Evolutionary conservation across 2,329 filamentous ascomycete species (phyloP).

Genomic region (Botrytis galanthina): DNA sequence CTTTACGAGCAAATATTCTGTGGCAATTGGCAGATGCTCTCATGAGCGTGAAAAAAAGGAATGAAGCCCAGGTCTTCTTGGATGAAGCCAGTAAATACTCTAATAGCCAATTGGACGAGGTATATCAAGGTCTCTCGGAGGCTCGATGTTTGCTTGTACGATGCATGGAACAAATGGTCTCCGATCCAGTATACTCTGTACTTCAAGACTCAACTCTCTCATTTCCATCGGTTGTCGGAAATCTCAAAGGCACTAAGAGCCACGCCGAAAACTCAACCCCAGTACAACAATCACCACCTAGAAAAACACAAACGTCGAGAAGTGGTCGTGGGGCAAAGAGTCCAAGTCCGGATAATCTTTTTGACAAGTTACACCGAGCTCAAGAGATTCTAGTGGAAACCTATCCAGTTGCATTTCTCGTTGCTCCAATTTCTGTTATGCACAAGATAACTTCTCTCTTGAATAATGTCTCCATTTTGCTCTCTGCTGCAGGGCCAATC

Average conservation of each 20-base stretch:
- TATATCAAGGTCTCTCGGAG: constrained; percentile 56
- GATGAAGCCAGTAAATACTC: constrained; percentile 49
- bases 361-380: constrained; percentile 54
- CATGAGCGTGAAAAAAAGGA: constrained; percentile 50
- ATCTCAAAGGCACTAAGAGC: constrained; percentile 28
- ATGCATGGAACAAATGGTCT: constrained; percentile 69
- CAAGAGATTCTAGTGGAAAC: constrained; percentile 65
- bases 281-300: constrained; percentile 28
- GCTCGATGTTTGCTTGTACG: constrained; percentile 67
- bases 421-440: constrained; percentile 55
- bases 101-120: constrained; percentile 44
- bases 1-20: constrained; percentile 48
- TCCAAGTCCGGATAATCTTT: constrained; percentile 40
- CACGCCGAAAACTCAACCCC: constrained; percentile 29
- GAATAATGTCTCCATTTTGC: constrained; percentile 62
- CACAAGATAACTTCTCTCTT: constrained; percentile 62
- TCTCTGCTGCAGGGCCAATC: constrained; percentile 58
- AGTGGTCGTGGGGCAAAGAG: constrained; percentile 26
- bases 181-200: constrained; percentile 82
- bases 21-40: constrained; percentile 51
- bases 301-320: constrained; percentile 26
- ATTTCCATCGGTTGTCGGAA: constrained; percentile 62
- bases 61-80: constrained; percentile 56
- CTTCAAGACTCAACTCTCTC: constrained; percentile 92
- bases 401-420: constrained; percentile 48